Base-by-base conservation (phyloP, 345 rosid genomes). In the Mercurialis annua region DNA sequence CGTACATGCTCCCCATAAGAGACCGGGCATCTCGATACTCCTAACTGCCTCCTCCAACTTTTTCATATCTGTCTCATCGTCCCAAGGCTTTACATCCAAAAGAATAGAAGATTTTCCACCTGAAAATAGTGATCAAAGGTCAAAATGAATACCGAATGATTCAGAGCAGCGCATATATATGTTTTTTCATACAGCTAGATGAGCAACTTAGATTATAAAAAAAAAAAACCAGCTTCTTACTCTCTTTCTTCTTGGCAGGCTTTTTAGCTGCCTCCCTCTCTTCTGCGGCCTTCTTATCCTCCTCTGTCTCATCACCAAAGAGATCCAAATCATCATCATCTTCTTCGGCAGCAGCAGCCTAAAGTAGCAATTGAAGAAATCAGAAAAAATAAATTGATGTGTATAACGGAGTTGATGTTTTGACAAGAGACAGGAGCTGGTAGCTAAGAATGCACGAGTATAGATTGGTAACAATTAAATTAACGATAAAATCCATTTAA, bases 11-110 rank as follows among this genome's bases (percentile, higher is more conserved):
- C 98, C 98, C 97, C 96, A 93, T 0, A 85, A 46, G 34, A 93
- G 97, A 73, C 98, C 97, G 1, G 90, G 90, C 96, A 93, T 74
- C 83, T 87, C 82, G 40, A 90, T 47, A 36, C 73, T 47, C 30
- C 96, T 80, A 34, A 93, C 95, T 58, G 75, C 76, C 79, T 84
- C 91, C 73, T 93, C 96, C 59, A 93, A 75, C 74, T 89, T 89
- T 87, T 85, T 89, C 98, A 93, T 89, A 88, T 93, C 98, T 6
- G 97, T 93, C 81, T 93, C 98, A 64, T 93, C 98, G 73, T 93
- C 98, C 96, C 97, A 93, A 57, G 98, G 97, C 68, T 93, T 90
- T 34, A 93, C 83, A 63, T 90, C 98, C 92, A 93, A 15, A 26
- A 93, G 94, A 34, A 93, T 83, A 2, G 97, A 93, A 17, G 98